Evolutionary conservation across 225 moss, liverwort and hornwort genomes (phyloP).

Genomic region (Physcomitrellopsis africana): DNA sequence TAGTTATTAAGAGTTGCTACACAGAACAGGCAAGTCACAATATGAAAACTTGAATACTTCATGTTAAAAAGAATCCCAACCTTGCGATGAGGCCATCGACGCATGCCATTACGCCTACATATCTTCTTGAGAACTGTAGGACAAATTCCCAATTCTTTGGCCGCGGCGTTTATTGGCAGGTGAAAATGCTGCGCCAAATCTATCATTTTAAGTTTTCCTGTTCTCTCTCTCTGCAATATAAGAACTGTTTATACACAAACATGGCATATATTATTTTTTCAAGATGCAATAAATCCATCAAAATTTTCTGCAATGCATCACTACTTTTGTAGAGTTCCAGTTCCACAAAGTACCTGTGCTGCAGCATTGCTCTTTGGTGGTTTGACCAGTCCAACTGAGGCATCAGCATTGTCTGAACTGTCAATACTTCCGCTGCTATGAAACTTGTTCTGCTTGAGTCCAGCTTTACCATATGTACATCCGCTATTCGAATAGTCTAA

Average conservation of each 20-base stretch:
- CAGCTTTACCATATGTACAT: conserved; percentile 55
- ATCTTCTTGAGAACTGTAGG: conserved; percentile 99
- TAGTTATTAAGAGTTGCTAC: background rate
- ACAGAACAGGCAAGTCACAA: conserved; percentile 20
- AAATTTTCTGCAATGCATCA: background rate
- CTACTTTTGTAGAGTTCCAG: no score
- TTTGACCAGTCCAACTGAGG: conserved; percentile 71
- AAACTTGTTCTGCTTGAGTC: conserved; percentile 75
- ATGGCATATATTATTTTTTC: background rate
- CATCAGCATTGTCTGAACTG: conserved; percentile 72
- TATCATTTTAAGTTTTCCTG: conserved; percentile 99
- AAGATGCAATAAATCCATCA: background rate
- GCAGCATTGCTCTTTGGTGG: conserved; percentile 99
- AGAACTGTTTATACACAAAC: background rate
- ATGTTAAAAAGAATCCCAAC: conserved; percentile 43
- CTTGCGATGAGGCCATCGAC: conserved; percentile 99
- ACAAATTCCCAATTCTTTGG: conserved; percentile 97
- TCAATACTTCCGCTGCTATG: conserved; percentile 84
- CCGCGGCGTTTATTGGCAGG: conserved; percentile 96
- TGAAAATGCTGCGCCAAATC: conserved; percentile 99
- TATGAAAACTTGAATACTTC: conserved; percentile 24
- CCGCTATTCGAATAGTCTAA: conserved; percentile 61
- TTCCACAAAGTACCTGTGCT: conserved; percentile 66
- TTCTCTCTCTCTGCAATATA: conserved; percentile 87
- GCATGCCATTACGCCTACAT: conserved; percentile 99